Base-by-base conservation (phyloP, 371 early-diverging fungal species). In the Blastocladiella emersonii region DNA sequence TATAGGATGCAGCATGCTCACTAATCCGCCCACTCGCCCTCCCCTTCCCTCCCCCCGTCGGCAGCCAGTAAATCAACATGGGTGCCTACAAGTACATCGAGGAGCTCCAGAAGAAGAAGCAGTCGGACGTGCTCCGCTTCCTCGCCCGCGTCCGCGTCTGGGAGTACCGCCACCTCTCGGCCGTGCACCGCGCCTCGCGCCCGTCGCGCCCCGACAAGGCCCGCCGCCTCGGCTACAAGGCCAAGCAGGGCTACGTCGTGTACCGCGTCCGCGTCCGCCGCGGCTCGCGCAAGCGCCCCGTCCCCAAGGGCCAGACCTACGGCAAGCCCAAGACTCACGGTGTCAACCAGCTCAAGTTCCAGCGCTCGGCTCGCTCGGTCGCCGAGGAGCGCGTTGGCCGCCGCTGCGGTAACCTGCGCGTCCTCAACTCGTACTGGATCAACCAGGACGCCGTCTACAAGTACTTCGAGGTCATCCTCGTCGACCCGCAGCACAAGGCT, bases 131-230 rank as follows among this genome's bases (percentile, higher is more conserved):
- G 67, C 84, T 97, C 84, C 90, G 98, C 76, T 99, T 98, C 86
- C 85, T 98, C 70, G 85, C 92, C 69, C 92, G 98, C 76, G 88
- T 99, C 57, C 83, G 98, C 76, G 90, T 92, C 85, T 98, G 98
- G 95, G 98, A 98, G 81, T 98, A 89, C 89, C 83, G 93, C 70
- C 99, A 98, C 81, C 83, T 93, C 76, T 89, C 90, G 75, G 90
- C 87, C 66, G 89, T 98, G 72, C 97, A 97, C 86, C 90, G 95
- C 71, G 97, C 96, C 53, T 90, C 93, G 65, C 91, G 95, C 74
- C 95, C 99, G 60, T 92, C 96, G 66, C 95, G 95, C 74, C 93
- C 96, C 64, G 98, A 98, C 76, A 95, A 97, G 87, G 99, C 99
- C 62, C 89, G 98, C 74, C 93, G 93, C 70, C 84, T 98, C 64